Evolutionary conservation across 768 basidiomycete genomes (phyloP), one percentile per base, ranked within the genome.

Genomic region (Saitozyma podzolica): DNA sequence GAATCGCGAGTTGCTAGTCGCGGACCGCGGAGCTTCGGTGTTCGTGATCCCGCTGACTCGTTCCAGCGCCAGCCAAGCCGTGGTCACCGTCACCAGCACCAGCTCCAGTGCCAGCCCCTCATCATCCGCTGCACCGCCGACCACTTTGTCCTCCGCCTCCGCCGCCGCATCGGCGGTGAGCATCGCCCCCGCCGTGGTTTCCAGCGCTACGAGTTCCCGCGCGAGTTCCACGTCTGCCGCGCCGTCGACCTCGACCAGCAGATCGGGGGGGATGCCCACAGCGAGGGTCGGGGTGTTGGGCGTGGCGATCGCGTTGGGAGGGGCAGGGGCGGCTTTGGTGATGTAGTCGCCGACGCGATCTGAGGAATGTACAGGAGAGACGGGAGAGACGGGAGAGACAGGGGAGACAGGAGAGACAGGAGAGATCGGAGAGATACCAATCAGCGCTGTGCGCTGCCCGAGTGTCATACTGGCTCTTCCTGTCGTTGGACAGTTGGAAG

Each of bases 211-310:
- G 5, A 50, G 48, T 3, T 19, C 50, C 40, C n/a, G 19, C 50
- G 29, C 40, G 40, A 17, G 19, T 10, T 8, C 11, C 8, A 11
- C n/a, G 16, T 17, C 50, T 8, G 14, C 50, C 0, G 20, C 58
- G 8, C 3, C 37, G 10, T 39, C 50, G n/a, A 40, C 48, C 13
- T 39, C 48, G 14, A 48, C 58, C 2, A 29, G 29, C 29, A 29
- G 6, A 47, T 11, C 16, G 59, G 14, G 13, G 59, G 50, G 8
- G 59, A 50, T 47, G 59, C 51, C 10, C 50, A 50, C 14, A 48
- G 51, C 52, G 51, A 51, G 13, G 17, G 42, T 41, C 14, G 51
- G 58, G 17, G 47, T 50, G 51, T 9, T 51, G 40, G 52, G 48
- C 10, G 42, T 54, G 3, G 10, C 54, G 41, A 51, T 42, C 9